These are phyloP conservation scores for Gautieria morchelliformis DNA, from an alignment of 768 basidiomycete species.

Conservation along the genomic window DNA sequence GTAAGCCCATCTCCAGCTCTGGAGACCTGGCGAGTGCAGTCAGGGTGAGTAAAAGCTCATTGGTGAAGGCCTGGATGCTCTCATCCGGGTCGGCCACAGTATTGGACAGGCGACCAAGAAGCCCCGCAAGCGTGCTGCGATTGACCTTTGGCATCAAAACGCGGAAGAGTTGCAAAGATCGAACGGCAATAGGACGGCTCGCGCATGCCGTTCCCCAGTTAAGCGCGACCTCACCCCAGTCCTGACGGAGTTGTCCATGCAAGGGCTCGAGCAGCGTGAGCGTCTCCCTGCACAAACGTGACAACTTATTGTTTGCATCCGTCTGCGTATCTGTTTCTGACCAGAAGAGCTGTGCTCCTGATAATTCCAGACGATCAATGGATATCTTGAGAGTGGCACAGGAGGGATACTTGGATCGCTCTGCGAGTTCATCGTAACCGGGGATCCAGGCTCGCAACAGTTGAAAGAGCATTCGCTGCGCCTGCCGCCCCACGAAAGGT, in stretches of 20 bases:
- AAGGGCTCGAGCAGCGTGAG: conserved; percentile 60
- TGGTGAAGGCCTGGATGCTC: conserved; percentile 74
- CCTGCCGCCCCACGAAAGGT: conserved; percentile 56
- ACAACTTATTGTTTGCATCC: conserved; percentile 54
- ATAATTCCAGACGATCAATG: conserved; percentile 47
- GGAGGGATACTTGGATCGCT: conserved; percentile 39
- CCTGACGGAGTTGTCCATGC: conserved; percentile 55
- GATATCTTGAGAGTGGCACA: conserved; percentile 40
- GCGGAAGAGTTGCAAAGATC: conserved; percentile 86
- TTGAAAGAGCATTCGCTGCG: conserved; percentile 77
- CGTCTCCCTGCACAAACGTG: conserved; percentile 53
- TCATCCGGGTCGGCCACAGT: conserved; percentile 70
- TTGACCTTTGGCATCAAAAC: conserved; percentile 65
- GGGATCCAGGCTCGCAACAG: conserved; percentile 74
- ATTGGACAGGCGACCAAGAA: conserved; percentile 76
- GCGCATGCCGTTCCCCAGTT: conserved; percentile 83
- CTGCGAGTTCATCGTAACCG: conserved; percentile 63
- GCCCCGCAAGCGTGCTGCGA: conserved; percentile 61
- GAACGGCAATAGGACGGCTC: conserved; percentile 75
- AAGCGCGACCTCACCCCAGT: conserved; percentile 75
- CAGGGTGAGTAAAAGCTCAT: conserved; percentile 73
- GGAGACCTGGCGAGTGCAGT: conserved; percentile 46
- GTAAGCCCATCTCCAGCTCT: conserved; percentile 48
- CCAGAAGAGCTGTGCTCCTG: conserved; percentile 56
- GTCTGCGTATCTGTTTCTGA: conserved; percentile 53